Conservation (phyloP, 805 yeast genomes). For the Ogataea degrootiae region DNA sequence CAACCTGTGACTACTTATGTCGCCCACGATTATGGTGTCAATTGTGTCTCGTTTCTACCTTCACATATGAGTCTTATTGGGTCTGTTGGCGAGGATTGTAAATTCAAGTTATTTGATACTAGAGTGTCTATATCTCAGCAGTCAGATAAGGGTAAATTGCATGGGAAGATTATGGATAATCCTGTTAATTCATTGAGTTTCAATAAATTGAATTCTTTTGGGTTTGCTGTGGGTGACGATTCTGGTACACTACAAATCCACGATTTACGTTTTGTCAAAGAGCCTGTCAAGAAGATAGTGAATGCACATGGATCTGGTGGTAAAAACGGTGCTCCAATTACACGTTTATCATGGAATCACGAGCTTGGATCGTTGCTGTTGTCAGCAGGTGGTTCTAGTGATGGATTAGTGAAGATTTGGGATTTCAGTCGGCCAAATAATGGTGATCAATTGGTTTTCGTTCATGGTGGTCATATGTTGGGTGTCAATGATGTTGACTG, state of each 20-base stretch:
- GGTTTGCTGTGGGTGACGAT: constrained; percentile 66
- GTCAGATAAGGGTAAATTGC: background rate
- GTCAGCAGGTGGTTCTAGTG: constrained; percentile 56
- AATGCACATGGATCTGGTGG: constrained; percentile 31
- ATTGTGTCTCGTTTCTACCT: constrained; percentile 68
- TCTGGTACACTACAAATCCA: constrained; percentile 52
- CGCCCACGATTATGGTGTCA: constrained; percentile 48
- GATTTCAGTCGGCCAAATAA: constrained; percentile 36
- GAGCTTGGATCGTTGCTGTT: constrained; percentile 50
- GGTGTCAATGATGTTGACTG: constrained; percentile 82
- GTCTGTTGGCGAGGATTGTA: constrained; percentile 62
- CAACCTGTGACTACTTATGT: constrained; percentile 17
- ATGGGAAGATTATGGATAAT: constrained; percentile 11
- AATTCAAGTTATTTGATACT: constrained; percentile 48
- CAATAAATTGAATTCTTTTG: constrained; percentile 50
- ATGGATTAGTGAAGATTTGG: constrained; percentile 59
- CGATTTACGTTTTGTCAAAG: constrained; percentile 53
- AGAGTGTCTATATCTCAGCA: constrained; percentile 28
- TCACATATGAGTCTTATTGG: constrained; percentile 58
- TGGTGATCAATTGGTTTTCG: constrained; percentile 40
- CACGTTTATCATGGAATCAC: constrained; percentile 74
- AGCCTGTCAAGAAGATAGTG: constrained; percentile 26
- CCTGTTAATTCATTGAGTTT: constrained; percentile 53
- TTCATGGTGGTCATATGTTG: constrained; percentile 84
- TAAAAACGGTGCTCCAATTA: constrained; percentile 40